Conservation (phyloP, 148 eudicot genomes). For the Cornus florida region DNA sequence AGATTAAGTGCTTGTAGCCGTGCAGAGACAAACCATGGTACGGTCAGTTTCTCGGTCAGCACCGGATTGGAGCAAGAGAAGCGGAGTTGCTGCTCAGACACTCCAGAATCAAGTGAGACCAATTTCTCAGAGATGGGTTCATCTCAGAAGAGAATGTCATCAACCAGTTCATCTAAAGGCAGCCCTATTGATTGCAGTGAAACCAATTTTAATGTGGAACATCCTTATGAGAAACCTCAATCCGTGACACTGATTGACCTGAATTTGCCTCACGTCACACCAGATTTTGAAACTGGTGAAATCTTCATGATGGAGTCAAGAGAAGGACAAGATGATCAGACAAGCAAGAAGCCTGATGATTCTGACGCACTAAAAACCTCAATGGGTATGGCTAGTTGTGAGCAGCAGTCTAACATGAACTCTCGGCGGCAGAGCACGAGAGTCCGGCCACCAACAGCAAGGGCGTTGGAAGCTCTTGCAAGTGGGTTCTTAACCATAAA, state of each 20-base stretch:
- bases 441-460: slow-evolving; percentile 35
- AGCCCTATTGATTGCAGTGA: slow-evolving; percentile 9
- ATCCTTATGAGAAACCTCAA: slow-evolving; percentile 14
- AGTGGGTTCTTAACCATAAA: slow-evolving; percentile 32
- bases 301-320: background rate
- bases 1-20: slow-evolving; percentile 26
- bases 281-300: slow-evolving; percentile 27
- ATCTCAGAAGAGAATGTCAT: slow-evolving; percentile 19
- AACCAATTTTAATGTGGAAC: slow-evolving; percentile 10
- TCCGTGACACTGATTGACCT: slow-evolving; percentile 33
- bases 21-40: slow-evolving; percentile 9
- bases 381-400: background rate
- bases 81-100: slow-evolving; percentile 24
- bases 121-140: slow-evolving; percentile 11
- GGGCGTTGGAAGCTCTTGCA: slow-evolving; percentile 47
- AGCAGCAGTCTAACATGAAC: slow-evolving; percentile 19
- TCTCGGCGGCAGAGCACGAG: slow-evolving; percentile 44
- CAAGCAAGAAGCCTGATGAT: slow-evolving; percentile 2
- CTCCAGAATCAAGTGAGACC: slow-evolving; percentile 20
- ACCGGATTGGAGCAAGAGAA: slow-evolving; percentile 18
- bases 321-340: slow-evolving; percentile 3
- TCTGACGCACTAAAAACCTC: background rate
- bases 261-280: slow-evolving; percentile 36
- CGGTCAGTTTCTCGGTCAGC: background rate
- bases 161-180: slow-evolving; percentile 25